Base-by-base conservation (phyloP, 176 grass and related monocot species). In the Secale cereale region DNA sequence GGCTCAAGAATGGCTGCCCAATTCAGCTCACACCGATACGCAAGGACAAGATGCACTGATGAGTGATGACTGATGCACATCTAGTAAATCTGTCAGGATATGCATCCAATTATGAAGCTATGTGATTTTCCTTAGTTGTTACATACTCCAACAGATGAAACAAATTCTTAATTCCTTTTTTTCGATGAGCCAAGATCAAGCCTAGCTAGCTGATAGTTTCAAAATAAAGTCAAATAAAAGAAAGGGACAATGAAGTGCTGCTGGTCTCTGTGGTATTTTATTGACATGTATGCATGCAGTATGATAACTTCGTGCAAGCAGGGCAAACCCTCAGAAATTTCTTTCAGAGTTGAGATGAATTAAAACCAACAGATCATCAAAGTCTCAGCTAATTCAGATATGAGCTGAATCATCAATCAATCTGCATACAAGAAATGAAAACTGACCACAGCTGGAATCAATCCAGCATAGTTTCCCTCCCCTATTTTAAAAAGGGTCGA, bases 1-100 rank as follows among this genome's bases (percentile, higher is more conserved):
- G 93, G 85, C 83, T 98, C 1, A 91, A 87, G 77, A 98, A 80
- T 72, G 96, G 93, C 12, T 98, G 96, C 39, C 96, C 96, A 8
- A 89, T 98, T 78, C 48, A 16, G 74, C 74, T 91, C 19, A 78
- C 62, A 9, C 70, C 70, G 22, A 75, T 91, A 82, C 2, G 65
- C 48, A 19, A 87, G 63, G 59, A 76, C 29, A 81, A 72, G 25
- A 75, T 52, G 26, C 10, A 75, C 26, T 74, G 25, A 74, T 48
- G 41, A 72, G 11, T 71, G 22, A 71, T 41, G 35, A 74, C 25
- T 73, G 23, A 74, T 48, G 41, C 20, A 50, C 40, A 28, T 17
- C 25, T 29, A 46, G 25, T 50, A 74, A 26, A 30, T 30, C 26
- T 74, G 46, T 50, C 41, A 74, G 41, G 41, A 48, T 48, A 36